These are phyloP conservation scores for Calocera viscosa DNA, from an alignment of 768 basidiomycete genomes.

Conservation along the genomic window DNA sequence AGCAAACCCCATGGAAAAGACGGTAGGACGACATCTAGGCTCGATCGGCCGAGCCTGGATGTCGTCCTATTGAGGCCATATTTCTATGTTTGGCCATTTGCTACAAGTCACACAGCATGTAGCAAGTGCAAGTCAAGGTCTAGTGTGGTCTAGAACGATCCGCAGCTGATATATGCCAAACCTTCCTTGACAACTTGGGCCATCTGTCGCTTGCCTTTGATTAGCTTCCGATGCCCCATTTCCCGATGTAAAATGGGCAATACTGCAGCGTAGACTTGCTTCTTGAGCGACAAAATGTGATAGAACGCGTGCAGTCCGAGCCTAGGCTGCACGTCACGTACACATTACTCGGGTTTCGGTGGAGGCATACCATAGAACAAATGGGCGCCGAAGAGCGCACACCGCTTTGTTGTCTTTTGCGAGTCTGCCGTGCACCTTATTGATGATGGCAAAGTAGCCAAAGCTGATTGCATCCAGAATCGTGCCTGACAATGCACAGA, in stretches of 20 bases:
- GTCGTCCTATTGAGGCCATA: too few species aligned
- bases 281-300: slow-evolving; percentile 37
- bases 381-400: slow-evolving; percentile 37
- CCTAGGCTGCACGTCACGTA: slow-evolving; percentile 35
- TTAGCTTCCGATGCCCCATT: background rate
- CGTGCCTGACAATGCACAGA: slow-evolving; percentile 33
- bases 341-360: background rate
- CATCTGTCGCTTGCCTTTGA: background rate
- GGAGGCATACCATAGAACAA: slow-evolving; percentile 46
- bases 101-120: background rate
- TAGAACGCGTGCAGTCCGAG: slow-evolving; percentile 71
- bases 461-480: slow-evolving; percentile 50
- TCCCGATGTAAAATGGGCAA: background rate
- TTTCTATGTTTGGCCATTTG: background rate
- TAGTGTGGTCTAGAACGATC: background rate
- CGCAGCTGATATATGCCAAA: background rate
- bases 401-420: slow-evolving; percentile 30
- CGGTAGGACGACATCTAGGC: too few species aligned
- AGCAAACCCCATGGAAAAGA: too few species aligned
- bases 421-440: slow-evolving; percentile 34
- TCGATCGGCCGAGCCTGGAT: too few species aligned
- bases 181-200: background rate
- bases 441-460: slow-evolving; percentile 40
- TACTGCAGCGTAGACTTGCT: background rate
- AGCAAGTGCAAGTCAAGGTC: too few species aligned